Percentiles rank a stretch among this genome's conserved stretches.
These are phyloP conservation scores for Thalassia testudinum DNA, from an alignment of 116 monocot species.

Conservation along the genomic window DNA sequence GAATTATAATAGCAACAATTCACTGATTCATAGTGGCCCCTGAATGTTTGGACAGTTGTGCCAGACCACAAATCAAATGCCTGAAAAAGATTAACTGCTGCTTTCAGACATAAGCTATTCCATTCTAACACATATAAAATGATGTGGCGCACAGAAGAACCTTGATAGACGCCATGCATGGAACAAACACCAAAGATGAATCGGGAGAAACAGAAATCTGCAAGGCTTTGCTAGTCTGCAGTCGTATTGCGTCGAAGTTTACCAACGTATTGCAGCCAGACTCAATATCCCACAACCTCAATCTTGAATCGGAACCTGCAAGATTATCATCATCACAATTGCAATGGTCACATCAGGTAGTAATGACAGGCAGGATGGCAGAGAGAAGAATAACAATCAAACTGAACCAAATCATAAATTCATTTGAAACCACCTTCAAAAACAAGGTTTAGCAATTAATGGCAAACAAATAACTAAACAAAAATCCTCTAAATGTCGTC, in stretches of 20 bases:
- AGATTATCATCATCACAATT: not conserved
- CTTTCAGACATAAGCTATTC: not conserved
- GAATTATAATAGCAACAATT: slow-evolving; percentile 72
- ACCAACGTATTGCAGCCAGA: slow-evolving; percentile 91
- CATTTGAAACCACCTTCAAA: no score
- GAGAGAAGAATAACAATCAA: no score
- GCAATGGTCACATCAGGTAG: no score
- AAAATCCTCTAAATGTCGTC: no score
- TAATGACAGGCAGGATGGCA: no score
- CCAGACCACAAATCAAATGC: slow-evolving; percentile 89
- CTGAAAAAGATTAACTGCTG: slow-evolving; percentile 3
- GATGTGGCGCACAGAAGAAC: slow-evolving; percentile 11
- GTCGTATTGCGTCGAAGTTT: slow-evolving; percentile 61
- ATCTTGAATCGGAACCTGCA: slow-evolving; percentile 85
- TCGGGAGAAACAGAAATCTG: slow-evolving; percentile 51
- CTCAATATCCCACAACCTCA: slow-evolving; percentile 91
- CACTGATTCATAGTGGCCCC: slow-evolving; percentile 77
- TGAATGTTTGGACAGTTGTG: slow-evolving; percentile 28
- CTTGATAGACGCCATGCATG: slow-evolving; percentile 76
- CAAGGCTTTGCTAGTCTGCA: slow-evolving; percentile 63
- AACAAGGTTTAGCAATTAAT: no score
- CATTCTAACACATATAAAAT: not conserved
- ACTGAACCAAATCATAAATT: no score
- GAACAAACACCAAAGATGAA: slow-evolving; percentile 80
- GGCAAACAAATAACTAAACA: no score